These are phyloP conservation scores for Sesbania bispinosa DNA, from an alignment of 306 rosid genomes.

Conservation along the genomic window DNA sequence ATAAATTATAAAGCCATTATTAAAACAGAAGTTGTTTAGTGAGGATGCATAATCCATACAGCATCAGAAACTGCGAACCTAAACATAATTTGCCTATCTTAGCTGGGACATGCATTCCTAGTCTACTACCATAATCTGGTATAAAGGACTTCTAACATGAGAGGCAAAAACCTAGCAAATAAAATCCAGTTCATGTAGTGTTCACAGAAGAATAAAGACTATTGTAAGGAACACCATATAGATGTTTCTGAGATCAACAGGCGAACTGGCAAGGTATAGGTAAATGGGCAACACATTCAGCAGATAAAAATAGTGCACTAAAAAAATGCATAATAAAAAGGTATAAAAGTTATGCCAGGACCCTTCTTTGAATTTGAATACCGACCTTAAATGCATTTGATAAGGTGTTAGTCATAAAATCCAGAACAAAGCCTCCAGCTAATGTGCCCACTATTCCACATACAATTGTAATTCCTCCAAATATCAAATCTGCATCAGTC, in stretches of 20 bases:
- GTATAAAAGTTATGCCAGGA: not conserved
- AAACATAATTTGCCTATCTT: not conserved
- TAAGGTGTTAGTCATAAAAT: slow-evolving; percentile 54
- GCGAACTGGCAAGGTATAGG: not conserved
- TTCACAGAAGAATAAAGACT: not conserved
- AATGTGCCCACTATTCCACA: slow-evolving; percentile 78
- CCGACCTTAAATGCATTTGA: slow-evolving; percentile 91
- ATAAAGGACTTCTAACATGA: no score
- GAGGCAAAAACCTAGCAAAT: not conserved
- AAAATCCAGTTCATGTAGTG: not conserved
- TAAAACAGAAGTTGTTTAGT: not conserved
- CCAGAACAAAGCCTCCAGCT: slow-evolving; percentile 69
- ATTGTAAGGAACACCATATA: not conserved
- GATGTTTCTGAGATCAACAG: not conserved
- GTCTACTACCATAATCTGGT: no score
- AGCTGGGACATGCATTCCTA: not conserved
- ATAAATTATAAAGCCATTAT: not conserved
- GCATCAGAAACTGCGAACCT: not conserved
- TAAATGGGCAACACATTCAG: not conserved
- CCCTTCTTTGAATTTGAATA: not conserved
- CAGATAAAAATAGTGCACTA: not conserved
- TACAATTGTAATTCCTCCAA: slow-evolving; percentile 77
- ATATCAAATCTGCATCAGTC: slow-evolving; percentile 73
- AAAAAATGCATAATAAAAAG: not conserved
- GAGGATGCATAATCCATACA: not conserved